These are phyloP conservation scores for Wallacemonas rigidus DNA, from an alignment of 208 protist genomes.

Conservation along the genomic window DNA sequence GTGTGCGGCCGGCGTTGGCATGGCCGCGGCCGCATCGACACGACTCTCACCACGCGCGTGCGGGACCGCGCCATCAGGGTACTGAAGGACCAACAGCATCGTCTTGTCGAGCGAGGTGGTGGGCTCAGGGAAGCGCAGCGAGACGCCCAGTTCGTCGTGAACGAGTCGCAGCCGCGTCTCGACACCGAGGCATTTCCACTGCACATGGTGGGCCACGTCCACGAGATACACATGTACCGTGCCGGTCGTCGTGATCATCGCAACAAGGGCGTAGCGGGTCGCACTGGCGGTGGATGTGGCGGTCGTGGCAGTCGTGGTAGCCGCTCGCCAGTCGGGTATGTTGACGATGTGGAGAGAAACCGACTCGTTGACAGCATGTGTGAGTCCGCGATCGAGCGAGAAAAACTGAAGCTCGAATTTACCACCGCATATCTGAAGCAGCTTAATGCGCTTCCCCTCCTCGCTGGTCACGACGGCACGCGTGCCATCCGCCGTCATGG, in stretches of 20 bases:
- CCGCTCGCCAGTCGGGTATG: slow-evolving; percentile 17
- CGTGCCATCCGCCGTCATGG: slow-evolving; percentile 56
- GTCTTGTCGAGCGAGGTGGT: slow-evolving; percentile 1
- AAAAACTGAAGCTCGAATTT: slow-evolving; percentile 29
- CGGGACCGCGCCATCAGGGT: not conserved
- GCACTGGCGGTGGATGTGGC: not conserved
- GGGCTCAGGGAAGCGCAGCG: slow-evolving; percentile 25
- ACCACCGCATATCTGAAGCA: slow-evolving; percentile 52
- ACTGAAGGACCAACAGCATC: slow-evolving; percentile 15
- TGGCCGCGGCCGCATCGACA: too few relatives aligned
- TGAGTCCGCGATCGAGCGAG: slow-evolving; percentile 42
- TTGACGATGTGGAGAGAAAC: slow-evolving; percentile 37
- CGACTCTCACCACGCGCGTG: not conserved
- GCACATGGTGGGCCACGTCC: slow-evolving; percentile 31
- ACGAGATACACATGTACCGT: slow-evolving; percentile 47
- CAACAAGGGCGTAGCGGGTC: slow-evolving; percentile 32
- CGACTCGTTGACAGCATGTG: slow-evolving; percentile 31
- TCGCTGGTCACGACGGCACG: slow-evolving; percentile 65
- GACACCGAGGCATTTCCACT: slow-evolving; percentile 20
- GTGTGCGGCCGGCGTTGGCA: too few relatives aligned
- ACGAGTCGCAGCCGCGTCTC: slow-evolving; percentile 7
- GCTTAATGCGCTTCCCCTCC: slow-evolving; percentile 50
- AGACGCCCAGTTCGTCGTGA: slow-evolving; percentile 1
- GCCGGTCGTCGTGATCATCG: slow-evolving; percentile 46
- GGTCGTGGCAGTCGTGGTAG: not conserved